These are phyloP conservation scores for Papiliotrema nemorosa DNA, from an alignment of 1,284 basidiomycete species.

Conservation along the genomic window DNA sequence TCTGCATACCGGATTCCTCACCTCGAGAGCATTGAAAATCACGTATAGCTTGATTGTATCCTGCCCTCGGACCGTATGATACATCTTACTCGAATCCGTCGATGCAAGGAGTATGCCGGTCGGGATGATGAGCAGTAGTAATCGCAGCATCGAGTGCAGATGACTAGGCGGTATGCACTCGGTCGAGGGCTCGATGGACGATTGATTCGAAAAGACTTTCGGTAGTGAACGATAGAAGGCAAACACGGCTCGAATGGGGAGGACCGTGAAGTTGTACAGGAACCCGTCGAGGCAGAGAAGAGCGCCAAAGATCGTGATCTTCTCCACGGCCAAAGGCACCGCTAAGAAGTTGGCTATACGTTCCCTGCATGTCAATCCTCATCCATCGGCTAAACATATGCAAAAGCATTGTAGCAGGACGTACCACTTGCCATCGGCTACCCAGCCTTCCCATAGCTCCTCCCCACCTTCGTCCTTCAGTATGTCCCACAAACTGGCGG, in stretches of 20 bases:
- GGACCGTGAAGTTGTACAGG: constrained; percentile 95
- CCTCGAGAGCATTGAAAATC: constrained; percentile 97
- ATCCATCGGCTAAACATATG: background rate
- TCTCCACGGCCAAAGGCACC: constrained; percentile 90
- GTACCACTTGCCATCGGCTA: constrained; percentile 48
- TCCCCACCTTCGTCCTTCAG: constrained; percentile 45
- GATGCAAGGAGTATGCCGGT: constrained; percentile 72
- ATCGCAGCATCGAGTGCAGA: constrained; percentile 61
- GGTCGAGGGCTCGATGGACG: constrained; percentile 15
- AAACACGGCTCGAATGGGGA: constrained; percentile 80
- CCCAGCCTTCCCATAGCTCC: constrained; percentile 46
- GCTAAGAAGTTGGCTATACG: constrained; percentile 95
- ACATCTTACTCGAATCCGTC: constrained; percentile 97
- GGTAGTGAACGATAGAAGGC: constrained; percentile 61
- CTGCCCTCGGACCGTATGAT: constrained; percentile 97
- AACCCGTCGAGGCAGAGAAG: constrained; percentile 95
- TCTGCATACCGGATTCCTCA: constrained; percentile 38
- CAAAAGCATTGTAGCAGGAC: constrained; percentile 4
- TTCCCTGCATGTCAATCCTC: constrained; percentile 59
- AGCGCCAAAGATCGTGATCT: constrained; percentile 92
- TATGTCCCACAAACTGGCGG: constrained; percentile 36
- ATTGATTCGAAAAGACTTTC: background rate
- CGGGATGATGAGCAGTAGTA: constrained; percentile 70
- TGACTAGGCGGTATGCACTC: constrained; percentile 41
- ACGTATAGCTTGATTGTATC: constrained; percentile 99